These are phyloP conservation scores for Sesbania bispinosa DNA, from an alignment of 306 rosid species.

Conservation along the genomic window DNA sequence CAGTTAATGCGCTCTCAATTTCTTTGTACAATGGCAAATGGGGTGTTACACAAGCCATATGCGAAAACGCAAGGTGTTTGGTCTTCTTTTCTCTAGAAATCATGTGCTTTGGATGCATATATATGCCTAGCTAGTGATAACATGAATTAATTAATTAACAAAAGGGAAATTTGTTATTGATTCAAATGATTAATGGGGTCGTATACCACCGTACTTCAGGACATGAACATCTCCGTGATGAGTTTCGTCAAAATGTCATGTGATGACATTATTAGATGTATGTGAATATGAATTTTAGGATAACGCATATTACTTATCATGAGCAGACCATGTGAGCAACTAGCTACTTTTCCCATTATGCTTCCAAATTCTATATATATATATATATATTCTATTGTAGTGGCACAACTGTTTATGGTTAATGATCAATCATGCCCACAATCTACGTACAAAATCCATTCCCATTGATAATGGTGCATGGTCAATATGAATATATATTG, in stretches of 20 bases:
- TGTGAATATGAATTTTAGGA: constrained; percentile 7
- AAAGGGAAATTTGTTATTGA: background rate
- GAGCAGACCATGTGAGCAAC: constrained; percentile 37
- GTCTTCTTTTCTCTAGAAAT: background rate
- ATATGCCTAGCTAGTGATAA: background rate
- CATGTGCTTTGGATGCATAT: background rate
- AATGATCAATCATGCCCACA: background rate
- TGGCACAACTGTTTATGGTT: background rate
- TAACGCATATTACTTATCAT: constrained; percentile 19
- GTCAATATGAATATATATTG: background rate
- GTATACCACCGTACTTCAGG: constrained; percentile 25
- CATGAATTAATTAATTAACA: background rate
- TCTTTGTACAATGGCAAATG: constrained; percentile 12
- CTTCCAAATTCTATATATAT: background rate
- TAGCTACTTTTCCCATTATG: constrained; percentile 9
- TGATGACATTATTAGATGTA: constrained; percentile 29
- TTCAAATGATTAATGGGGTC: constrained; percentile 26
- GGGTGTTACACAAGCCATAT: background rate
- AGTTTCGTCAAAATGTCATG: constrained; percentile 35
- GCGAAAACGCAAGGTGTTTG: background rate
- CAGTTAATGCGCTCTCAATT: too few species aligned
- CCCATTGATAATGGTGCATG: background rate
- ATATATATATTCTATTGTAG: background rate
- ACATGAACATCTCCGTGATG: background rate
- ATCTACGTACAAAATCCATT: background rate